Conservation (phyloP, 176 grass and related monocot species). For the Triticum turgidum region DNA sequence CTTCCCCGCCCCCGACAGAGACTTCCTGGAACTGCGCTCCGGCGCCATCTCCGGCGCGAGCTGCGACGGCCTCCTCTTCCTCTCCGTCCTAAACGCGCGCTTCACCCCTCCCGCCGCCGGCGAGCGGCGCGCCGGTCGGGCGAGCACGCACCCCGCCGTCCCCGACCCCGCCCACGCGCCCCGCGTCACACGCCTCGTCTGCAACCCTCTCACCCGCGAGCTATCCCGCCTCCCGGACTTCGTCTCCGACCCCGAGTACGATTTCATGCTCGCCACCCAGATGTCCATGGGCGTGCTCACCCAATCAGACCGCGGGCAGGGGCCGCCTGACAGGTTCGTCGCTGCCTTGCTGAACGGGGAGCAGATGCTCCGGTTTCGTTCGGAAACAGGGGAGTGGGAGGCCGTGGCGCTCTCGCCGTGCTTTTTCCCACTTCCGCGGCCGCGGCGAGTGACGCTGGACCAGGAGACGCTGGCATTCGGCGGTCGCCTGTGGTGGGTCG, state of each 20-base stretch:
- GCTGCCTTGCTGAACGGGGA: neutral
- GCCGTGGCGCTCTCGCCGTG: neutral
- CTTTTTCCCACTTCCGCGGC: neutral
- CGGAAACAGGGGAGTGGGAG: constrained; percentile 28
- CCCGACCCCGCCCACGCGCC: neutral
- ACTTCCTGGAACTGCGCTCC: neutral
- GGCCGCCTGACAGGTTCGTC: neutral
- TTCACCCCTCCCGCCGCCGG: neutral
- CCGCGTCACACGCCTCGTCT: constrained; percentile 4
- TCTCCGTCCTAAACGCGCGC: neutral
- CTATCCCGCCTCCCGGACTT: constrained; percentile 28
- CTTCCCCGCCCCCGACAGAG: neutral
- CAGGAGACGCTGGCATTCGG: constrained; percentile 21
- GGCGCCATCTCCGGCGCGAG: neutral
- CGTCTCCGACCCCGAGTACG: neutral
- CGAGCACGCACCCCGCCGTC: neutral
- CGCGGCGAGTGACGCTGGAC: neutral
- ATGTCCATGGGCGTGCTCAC: neutral
- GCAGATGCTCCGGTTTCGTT: constrained; percentile 22
- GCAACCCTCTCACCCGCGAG: constrained; percentile 32
- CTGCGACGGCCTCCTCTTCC: constrained; percentile 31
- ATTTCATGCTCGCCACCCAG: no score
- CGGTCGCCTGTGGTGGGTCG: neutral
- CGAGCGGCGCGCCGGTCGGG: neutral
- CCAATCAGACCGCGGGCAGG: neutral